Conservation (phyloP, 2,329 filamentous ascomycete species). For the Diaporthe sp. region DNA sequence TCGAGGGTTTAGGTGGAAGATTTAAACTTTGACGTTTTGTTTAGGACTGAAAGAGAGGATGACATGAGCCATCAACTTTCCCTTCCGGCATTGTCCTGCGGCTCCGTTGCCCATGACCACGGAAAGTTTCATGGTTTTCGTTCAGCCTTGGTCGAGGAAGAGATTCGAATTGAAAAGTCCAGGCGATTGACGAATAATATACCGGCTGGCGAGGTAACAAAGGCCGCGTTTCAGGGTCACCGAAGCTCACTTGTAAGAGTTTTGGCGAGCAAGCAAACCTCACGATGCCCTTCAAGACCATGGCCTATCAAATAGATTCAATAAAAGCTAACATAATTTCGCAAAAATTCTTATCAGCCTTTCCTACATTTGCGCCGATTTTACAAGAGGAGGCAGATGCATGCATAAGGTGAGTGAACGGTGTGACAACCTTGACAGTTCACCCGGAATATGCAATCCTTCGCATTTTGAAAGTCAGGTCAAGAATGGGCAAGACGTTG, state of each 20-base stretch:
- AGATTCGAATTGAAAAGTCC: not conserved
- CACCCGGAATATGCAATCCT: not conserved
- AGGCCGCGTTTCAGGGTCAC: not conserved
- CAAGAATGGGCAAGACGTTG: not conserved
- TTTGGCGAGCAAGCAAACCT: not conserved
- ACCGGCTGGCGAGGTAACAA: not conserved
- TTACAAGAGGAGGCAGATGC: not conserved
- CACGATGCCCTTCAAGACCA: not conserved
- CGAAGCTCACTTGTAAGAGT: not conserved
- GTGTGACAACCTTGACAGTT: too few relatives aligned
- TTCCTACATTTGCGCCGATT: not conserved
- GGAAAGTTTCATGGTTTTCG: fast-evolving
- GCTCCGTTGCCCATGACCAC: not conserved
- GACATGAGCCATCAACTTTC: too few relatives aligned
- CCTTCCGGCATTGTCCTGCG: not conserved
- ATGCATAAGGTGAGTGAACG: not conserved
- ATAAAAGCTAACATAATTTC: not conserved
- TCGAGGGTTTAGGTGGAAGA: too few relatives aligned
- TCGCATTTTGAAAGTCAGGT: not conserved
- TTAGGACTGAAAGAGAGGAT: not conserved
- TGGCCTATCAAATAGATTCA: not conserved
- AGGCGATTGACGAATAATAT: not conserved
- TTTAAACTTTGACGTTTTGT: not conserved
- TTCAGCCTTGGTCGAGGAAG: fast-evolving
- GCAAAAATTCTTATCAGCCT: not conserved